Percentiles rank a stretch among this genome's conserved stretches.
Evolutionary conservation across 2,329 filamentous ascomycete genomes (phyloP).

Genomic region (Bisporella sp.): DNA sequence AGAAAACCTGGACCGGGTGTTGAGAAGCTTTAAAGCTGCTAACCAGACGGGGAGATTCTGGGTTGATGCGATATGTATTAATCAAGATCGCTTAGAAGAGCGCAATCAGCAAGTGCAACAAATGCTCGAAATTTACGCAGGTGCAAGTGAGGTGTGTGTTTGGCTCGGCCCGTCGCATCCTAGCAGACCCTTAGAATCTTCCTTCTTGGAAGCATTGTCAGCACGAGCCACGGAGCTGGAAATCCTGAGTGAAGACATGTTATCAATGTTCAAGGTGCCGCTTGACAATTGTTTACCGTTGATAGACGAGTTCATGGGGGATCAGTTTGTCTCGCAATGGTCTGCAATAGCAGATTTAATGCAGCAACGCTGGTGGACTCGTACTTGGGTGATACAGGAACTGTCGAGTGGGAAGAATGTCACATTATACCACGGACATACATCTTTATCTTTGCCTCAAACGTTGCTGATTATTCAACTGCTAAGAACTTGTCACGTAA

Average conservation of each 20-base stretch:
- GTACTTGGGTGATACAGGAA: neutral
- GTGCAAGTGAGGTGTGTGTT: neutral
- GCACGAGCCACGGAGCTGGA: too few relatives aligned
- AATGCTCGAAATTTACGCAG: slow-evolving; percentile 3
- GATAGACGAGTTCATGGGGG: too few relatives aligned
- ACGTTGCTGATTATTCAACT: neutral
- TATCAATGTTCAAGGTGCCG: too few relatives aligned
- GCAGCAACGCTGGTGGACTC: neutral
- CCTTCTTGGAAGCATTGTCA: neutral
- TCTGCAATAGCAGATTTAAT: neutral
- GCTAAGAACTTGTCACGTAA: neutral
- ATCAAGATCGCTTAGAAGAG: slow-evolving; percentile 5
- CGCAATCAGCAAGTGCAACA: slow-evolving; percentile 5
- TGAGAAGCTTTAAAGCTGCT: neutral
- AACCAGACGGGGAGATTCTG: slow-evolving; percentile 1
- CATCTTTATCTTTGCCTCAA: neutral
- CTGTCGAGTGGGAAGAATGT: neutral
- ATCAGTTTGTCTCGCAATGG: neutral
- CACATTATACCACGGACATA: neutral
- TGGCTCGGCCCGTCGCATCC: neutral
- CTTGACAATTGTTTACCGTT: too few relatives aligned
- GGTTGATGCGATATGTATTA: slow-evolving; percentile 9
- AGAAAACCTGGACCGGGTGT: slow-evolving; percentile 1
- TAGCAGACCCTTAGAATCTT: neutral
- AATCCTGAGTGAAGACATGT: too few relatives aligned